Evolutionary conservation across 129 eudicot genomes (phyloP), one percentile per base, ranked within the genome.

Genomic region (Smallanthus sonchifolius): DNA sequence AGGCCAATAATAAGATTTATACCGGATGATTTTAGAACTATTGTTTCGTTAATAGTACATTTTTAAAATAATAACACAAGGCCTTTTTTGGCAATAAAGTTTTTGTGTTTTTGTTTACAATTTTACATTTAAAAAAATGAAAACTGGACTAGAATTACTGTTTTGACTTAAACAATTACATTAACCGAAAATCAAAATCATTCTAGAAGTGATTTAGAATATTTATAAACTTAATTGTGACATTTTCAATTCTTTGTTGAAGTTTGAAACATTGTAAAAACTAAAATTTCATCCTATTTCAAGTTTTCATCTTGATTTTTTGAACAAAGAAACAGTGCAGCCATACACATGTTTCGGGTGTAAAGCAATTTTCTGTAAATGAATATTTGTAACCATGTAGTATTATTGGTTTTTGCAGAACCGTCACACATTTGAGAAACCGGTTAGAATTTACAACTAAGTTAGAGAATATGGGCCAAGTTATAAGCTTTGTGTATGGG

Each of bases 391-490:
- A 76, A 38, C 39, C 4, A 17, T 75, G 52, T 30, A n/a, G 39
- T 38, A 14, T 76, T 38, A 14, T 76, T 79, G 57, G 16, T 35
- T 55, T 67, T 78, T 79, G 87, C 89, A 91, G 97, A 91, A 91
- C 54, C 97, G 94, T 14, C 97, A 86, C 76, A 80, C 87, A n/a
- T 91, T 59, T 62, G 94, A 91, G 81, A 91, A 91, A 76, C 87
- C 97, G 42, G 89, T 91, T 28, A 85, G 77, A 77, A 91, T 91
- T 62, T 87, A 91, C 84, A 91, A 91, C 52, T 91, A 87, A 67
- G 82, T 47, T 38, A 63, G 48, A 35, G 62, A 42, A 75, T 65
- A 61, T 76, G 44, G 52, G 62, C 40, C 66, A 34, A 44, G 57
- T 69, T 49, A 38, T 75, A n/a, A 49, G 32, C 16, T 39, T 48